A percentile compares a stretch with the other conserved stretches of the same genome.
These are phyloP conservation scores for Irineochytrium annulatum DNA, from an alignment of 192 early-diverging fungal genomes.

Conservation along the genomic window DNA sequence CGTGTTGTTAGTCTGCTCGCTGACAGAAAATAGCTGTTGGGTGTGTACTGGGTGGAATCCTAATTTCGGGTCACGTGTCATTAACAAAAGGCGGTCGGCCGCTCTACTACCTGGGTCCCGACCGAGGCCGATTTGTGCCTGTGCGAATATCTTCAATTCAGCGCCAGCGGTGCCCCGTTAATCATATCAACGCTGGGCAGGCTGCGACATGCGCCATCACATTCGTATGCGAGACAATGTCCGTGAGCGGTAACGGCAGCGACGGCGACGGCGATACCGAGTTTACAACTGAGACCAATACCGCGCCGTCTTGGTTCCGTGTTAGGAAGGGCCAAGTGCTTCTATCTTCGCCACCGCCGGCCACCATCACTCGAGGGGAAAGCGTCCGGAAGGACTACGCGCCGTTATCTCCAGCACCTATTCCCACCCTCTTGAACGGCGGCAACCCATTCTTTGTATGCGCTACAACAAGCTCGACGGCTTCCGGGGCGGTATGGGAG, in stretches of 20 bases:
- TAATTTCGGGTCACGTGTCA: conserved; percentile 32
- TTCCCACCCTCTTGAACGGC: background rate
- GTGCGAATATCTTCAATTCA: conserved; percentile 76
- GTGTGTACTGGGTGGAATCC: conserved; percentile 41
- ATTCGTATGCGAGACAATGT: conserved; percentile 14
- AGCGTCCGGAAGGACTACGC: background rate
- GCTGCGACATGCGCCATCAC: conserved; percentile 73
- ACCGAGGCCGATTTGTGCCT: conserved; percentile 63
- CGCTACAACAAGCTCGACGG: background rate
- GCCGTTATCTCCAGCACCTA: background rate
- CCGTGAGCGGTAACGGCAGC: background rate
- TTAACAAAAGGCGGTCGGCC: conserved; percentile 1
- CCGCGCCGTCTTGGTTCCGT: conserved; percentile 20
- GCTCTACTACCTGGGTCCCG: conserved; percentile 59
- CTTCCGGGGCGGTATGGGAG: conserved; percentile 30
- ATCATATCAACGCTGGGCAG: conserved; percentile 63
- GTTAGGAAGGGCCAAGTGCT: conserved; percentile 31
- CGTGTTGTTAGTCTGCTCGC: conserved; percentile 5
- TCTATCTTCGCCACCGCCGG: background rate
- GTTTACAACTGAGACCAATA: background rate
- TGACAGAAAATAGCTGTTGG: conserved; percentile 28
- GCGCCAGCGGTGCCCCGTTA: conserved; percentile 71
- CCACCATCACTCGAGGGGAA: background rate
- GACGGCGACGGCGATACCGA: conserved; percentile 5
- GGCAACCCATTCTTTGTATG: background rate